Percentiles rank a stretch among this genome's conserved stretches.
Evolutionary conservation across 805 yeast genomes (phyloP).

Genomic region (Candida nitratophila): DNA sequence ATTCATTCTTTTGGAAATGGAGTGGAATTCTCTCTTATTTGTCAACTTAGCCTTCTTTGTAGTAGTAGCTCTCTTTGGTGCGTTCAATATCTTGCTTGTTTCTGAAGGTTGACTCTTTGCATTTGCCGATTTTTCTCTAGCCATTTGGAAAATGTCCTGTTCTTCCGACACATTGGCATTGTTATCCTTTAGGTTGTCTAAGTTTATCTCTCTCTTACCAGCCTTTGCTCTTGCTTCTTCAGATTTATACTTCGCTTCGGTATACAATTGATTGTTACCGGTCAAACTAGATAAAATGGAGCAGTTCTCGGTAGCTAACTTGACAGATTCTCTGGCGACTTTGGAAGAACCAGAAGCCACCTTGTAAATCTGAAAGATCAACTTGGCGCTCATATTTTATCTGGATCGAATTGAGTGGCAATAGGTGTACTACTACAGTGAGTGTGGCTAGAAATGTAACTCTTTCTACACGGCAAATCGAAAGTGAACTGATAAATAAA

Average conservation of each 20-base stretch:
- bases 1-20: constrained; percentile 4
- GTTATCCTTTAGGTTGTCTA: constrained; percentile 4
- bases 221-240: constrained; percentile 16
- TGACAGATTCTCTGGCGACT: constrained; percentile 17
- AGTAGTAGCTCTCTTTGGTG: constrained; percentile 15
- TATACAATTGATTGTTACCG: constrained; percentile 19
- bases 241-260: constrained; percentile 17
- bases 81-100: constrained; percentile 4
- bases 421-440: too few species aligned
- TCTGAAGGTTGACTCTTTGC: constrained; percentile 7
- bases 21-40: constrained; percentile 15
- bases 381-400: constrained; percentile 15
- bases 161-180: constrained; percentile 9
- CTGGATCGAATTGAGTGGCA: background rate
- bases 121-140: constrained; percentile 22
- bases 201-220: constrained; percentile 9
- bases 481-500: background rate
- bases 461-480: too few species aligned
- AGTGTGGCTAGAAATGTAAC: too few species aligned
- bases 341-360: constrained; percentile 21
- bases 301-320: constrained; percentile 10
- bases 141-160: constrained; percentile 25
- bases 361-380: constrained; percentile 17
- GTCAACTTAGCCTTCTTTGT: constrained; percentile 8
- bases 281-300: constrained; percentile 14